Conservation (phyloP, 2,329 filamentous ascomycete species). For the Fusarium marasasianum region DNA sequence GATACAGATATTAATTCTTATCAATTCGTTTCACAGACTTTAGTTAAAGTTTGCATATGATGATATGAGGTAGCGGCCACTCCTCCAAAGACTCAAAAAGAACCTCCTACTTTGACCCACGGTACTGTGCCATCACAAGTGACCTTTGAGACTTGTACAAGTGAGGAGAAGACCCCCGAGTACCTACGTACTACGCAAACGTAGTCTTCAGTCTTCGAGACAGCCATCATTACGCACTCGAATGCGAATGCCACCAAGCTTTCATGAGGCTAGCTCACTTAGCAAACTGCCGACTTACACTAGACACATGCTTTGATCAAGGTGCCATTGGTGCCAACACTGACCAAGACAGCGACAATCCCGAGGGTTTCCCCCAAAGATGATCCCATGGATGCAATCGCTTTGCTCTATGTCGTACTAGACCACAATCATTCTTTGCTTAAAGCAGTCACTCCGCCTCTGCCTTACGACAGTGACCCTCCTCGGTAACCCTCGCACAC, state of each 20-base stretch:
- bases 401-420: fast-evolving
- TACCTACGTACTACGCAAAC: not conserved
- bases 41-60: not conserved
- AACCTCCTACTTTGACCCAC: not conserved
- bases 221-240: not conserved
- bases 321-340: not conserved
- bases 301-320: not conserved
- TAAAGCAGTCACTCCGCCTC: not conserved
- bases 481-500: no score
- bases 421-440: not conserved
- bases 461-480: not conserved
- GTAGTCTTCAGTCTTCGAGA: not conserved
- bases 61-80: not conserved
- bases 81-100: not conserved
- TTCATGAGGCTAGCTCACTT: not conserved
- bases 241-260: not conserved
- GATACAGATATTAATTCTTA: not conserved
- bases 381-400: fast-evolving
- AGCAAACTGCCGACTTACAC: not conserved
- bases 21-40: not conserved
- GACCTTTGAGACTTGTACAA: not conserved
- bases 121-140: not conserved
- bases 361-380: not conserved
- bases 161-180: not conserved
- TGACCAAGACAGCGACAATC: not conserved